Conservation (phyloP, 805 yeast genomes). For the Cephaloascus fragrans region DNA sequence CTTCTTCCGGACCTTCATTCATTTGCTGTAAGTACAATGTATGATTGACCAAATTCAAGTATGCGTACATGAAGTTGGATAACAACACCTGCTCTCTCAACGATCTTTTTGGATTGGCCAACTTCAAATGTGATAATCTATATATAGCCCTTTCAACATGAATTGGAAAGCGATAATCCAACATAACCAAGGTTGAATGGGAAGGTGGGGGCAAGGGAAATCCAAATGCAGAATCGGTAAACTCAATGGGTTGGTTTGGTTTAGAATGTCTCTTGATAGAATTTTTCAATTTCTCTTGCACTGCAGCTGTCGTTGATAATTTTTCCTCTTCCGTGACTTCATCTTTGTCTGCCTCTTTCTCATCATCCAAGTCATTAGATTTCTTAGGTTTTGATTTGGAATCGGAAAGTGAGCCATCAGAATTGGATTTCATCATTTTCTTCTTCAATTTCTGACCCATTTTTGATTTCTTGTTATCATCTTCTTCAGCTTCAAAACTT, state of each 20-base stretch:
- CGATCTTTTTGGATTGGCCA: conserved; percentile 90
- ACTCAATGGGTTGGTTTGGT: conserved; percentile 36
- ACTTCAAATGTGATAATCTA: conserved; percentile 81
- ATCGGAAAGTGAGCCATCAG: conserved; percentile 1
- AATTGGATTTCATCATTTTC: conserved; percentile 2
- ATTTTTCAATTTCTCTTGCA: conserved; percentile 32
- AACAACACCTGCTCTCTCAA: conserved; percentile 84
- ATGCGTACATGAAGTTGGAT: conserved; percentile 96
- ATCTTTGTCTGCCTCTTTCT: not conserved
- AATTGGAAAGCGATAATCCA: conserved; percentile 80
- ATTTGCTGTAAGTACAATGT: conserved; percentile 67
- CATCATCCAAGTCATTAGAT: not conserved
- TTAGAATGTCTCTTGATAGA: conserved; percentile 28
- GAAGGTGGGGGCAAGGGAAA: conserved; percentile 81
- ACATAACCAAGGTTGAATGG: conserved; percentile 66
- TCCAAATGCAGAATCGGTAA: conserved; percentile 76
- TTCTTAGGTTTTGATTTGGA: not conserved
- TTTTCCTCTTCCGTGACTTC: conserved; percentile 1
- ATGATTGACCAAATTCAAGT: conserved; percentile 88
- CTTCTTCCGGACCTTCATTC: conserved; percentile 7
- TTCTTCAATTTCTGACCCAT: conserved; percentile 2
- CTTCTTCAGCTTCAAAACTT: not conserved
- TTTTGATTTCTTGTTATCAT: conserved; percentile 1
- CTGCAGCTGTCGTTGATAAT: conserved; percentile 4
- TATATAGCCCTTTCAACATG: conserved; percentile 96